Evolutionary conservation across 352 stramenopile species (phyloP).

Genomic region (Phytophthora cactorum): DNA sequence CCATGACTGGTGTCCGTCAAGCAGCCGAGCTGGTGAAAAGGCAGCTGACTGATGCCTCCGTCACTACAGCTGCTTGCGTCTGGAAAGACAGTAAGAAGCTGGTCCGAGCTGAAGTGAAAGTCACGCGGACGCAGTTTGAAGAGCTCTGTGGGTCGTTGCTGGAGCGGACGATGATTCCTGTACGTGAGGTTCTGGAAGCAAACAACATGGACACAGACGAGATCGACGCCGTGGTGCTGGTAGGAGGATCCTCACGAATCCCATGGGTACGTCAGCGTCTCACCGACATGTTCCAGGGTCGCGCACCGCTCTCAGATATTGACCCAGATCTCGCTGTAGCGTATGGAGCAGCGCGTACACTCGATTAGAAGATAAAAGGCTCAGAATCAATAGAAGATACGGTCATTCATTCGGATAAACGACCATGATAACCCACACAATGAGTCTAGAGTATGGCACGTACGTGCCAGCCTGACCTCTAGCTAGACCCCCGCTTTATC

Average conservation of each 20-base stretch:
- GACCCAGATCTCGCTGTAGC: slow-evolving; percentile 76
- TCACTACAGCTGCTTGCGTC: slow-evolving; percentile 44
- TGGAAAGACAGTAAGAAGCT: slow-evolving; percentile 15
- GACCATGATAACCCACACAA: not conserved
- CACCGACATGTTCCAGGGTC: slow-evolving; percentile 53
- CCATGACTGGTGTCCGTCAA: slow-evolving; percentile 54
- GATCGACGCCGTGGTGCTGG: slow-evolving; percentile 64
- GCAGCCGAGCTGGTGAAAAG: slow-evolving; percentile 66
- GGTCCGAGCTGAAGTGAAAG: slow-evolving; percentile 29
- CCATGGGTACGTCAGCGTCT: slow-evolving; percentile 62
- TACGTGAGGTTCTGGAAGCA: slow-evolving; percentile 53
- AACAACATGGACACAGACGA: slow-evolving; percentile 66
- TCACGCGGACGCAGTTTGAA: slow-evolving; percentile 61
- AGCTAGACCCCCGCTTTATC: no score
- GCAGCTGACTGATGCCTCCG: slow-evolving; percentile 37
- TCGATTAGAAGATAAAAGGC: slow-evolving; percentile 42
- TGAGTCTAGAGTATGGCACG: no score
- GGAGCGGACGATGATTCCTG: slow-evolving; percentile 59
- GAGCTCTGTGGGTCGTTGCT: slow-evolving; percentile 50
- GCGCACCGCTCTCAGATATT: slow-evolving; percentile 56
- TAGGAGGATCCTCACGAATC: slow-evolving; percentile 62
- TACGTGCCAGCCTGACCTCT: no score
- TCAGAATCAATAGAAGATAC: slow-evolving; percentile 14
- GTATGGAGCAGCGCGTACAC: slow-evolving; percentile 58
- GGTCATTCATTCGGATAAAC: slow-evolving; percentile 10